Evolutionary conservation across 208 protist genomes (phyloP), one percentile per base, ranked within the genome.

Genomic region (Acanthamoeba sp.): DNA sequence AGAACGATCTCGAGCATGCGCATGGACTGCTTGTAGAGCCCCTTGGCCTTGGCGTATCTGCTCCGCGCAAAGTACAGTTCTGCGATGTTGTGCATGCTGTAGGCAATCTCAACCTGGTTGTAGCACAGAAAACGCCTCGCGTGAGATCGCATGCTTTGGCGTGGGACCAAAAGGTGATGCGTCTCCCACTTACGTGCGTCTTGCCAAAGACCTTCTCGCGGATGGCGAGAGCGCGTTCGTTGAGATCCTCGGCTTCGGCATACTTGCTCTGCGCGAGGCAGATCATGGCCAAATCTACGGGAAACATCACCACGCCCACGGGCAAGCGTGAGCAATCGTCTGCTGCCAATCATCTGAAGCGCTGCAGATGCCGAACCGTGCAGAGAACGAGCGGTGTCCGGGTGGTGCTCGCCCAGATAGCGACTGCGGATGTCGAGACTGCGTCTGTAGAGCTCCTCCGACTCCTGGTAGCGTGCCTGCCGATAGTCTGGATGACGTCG

Each of bases 131-230:
- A 22, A 29, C 24, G 18, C n/a, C 59, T 12, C n/a, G 4, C 59
- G 27, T 12, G 73, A 84, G 20, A 52, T 52, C 7, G 73, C n/a
- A n/a, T n/a, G n/a, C n/a, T n/a, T 14, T 34, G 64, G 20, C n/a
- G n/a, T n/a, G n/a, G n/a, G n/a, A n/a, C n/a, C n/a, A n/a, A n/a
- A n/a, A n/a, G n/a, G n/a, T n/a, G n/a, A n/a, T n/a, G n/a, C n/a
- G n/a, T n/a, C n/a, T n/a, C n/a, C n/a, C n/a, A 59, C n/a, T 40
- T 92, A 94, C 90, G n/a, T 94, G 90, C 27, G 71, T 85, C 69
- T 94, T 94, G 90, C 90, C 90, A 62, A 94, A 94, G 50, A 94
- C 90, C 50, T 94, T 94, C 69, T 94, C 90, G 18, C 90, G 90
- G 24, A 94, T 84, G 45, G 90, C 62, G n/a, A 94, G 69, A 22